Evolutionary conservation across 2,329 filamentous ascomycete genomes (phyloP).

Genomic region (Graphiopsis chlorocephala): DNA sequence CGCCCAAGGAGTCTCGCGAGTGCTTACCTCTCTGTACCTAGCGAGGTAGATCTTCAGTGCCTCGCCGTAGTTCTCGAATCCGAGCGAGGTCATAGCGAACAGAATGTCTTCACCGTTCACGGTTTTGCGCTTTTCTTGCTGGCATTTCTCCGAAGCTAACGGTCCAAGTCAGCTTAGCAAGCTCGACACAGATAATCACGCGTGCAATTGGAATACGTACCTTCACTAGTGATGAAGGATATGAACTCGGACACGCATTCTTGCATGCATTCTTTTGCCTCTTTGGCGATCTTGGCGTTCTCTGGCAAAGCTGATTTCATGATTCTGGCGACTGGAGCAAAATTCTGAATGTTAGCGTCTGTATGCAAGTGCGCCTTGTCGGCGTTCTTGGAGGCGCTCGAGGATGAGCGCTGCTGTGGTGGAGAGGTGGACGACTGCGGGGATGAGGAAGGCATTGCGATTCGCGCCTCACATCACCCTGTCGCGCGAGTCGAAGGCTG

Average conservation of each 20-base stretch:
- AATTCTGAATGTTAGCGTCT: constrained; percentile 93
- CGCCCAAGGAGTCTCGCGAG: background rate
- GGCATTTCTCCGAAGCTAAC: constrained; percentile 94
- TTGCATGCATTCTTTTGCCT: constrained; percentile 99
- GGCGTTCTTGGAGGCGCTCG: constrained; percentile 19
- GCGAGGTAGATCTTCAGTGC: constrained; percentile 97
- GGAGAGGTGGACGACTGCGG: constrained; percentile 25
- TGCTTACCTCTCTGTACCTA: constrained; percentile 91
- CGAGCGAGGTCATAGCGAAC: constrained; percentile 97
- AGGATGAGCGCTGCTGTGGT: constrained; percentile 24
- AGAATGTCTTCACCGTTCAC: constrained; percentile 98
- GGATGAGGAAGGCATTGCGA: constrained; percentile 43
- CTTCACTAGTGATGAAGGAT: constrained; percentile 98
- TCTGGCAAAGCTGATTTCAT: constrained; percentile 98
- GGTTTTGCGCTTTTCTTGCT: constrained; percentile 98
- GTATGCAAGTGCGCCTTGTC: constrained; percentile 45
- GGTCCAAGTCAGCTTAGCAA: constrained; percentile 16
- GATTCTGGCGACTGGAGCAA: constrained; percentile 93
- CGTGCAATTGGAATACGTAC: constrained; percentile 52
- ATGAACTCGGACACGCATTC: constrained; percentile 99
- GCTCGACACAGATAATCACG: background rate
- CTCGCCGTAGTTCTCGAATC: constrained; percentile 98
- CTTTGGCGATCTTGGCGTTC: constrained; percentile 94
- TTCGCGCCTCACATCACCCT: constrained; percentile 27
- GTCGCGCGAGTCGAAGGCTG: constrained; percentile 32